A percentile compares a stretch with the other conserved stretches of the same genome.
Evolutionary conservation across 164 flowering plant species (phyloP).

Genomic region (Macadamia tetraphylla): DNA sequence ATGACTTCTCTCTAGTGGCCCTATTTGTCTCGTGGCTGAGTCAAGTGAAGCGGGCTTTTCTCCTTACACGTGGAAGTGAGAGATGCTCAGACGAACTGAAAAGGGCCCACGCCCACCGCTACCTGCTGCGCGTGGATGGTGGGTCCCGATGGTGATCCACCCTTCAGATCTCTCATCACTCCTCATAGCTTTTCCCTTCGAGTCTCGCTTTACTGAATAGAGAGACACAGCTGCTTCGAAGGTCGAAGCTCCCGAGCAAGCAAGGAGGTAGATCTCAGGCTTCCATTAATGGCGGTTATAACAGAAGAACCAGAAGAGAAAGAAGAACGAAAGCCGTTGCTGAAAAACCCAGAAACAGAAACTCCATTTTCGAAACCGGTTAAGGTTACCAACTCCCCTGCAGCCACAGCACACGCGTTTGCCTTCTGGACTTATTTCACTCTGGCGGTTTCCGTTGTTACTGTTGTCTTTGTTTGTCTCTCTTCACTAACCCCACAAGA

Average conservation of each 20-base stretch:
- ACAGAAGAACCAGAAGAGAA: conserved; percentile 38
- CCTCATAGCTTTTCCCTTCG: too few relatives aligned
- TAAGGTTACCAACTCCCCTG: conserved; percentile 1
- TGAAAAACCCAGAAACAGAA: conserved; percentile 2
- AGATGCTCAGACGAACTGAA: too few relatives aligned
- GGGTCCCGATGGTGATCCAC: background rate
- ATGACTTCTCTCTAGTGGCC: too few relatives aligned
- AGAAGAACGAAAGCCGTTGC: conserved; percentile 10
- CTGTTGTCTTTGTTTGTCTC: conserved; percentile 37
- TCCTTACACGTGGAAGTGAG: too few relatives aligned
- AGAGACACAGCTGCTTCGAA: too few relatives aligned
- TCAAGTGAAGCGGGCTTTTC: too few relatives aligned
- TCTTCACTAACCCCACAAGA: conserved; percentile 45
- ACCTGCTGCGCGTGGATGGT: too few relatives aligned
- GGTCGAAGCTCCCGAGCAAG: too few relatives aligned
- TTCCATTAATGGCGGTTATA: conserved; percentile 52
- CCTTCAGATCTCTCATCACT: too few relatives aligned
- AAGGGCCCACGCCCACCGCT: too few relatives aligned
- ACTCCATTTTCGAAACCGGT: conserved; percentile 17
- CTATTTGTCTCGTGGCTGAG: too few relatives aligned
- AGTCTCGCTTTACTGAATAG: too few relatives aligned
- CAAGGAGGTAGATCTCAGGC: background rate
- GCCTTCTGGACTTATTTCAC: conserved; percentile 82
- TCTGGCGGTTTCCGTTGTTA: conserved; percentile 45
- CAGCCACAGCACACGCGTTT: conserved; percentile 38